Percentiles rank a stretch among this genome's conserved stretches.
phyloP scores from a whole-genome alignment of 306 rosid genomes.

The Purshia tridentata region DNA sequence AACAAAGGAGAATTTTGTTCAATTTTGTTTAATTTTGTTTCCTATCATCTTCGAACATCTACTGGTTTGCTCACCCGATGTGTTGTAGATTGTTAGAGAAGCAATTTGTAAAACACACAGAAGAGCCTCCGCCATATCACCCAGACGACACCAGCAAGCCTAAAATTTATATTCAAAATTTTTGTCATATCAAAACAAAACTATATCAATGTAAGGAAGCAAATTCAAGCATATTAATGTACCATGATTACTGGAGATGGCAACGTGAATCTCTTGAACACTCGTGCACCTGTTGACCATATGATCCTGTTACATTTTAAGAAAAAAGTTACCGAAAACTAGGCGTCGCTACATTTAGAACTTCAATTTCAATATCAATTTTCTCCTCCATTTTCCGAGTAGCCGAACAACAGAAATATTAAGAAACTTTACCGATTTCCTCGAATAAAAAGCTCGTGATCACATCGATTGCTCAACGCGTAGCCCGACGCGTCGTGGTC shows the following conservation, averaged over 20 bases:
- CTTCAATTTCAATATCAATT: neutral
- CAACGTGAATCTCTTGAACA: conserved; percentile 77
- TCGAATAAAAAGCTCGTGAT: conserved; percentile 83
- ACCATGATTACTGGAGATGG: conserved; percentile 69
- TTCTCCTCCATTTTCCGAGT: conserved; percentile 18
- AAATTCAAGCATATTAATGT: conserved; percentile 1
- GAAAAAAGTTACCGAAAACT: neutral
- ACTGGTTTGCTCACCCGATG: conserved; percentile 59
- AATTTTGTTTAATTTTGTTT: no score
- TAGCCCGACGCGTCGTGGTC: conserved; percentile 45
- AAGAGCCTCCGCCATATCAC: conserved; percentile 72
- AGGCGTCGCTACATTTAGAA: neutral
- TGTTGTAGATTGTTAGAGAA: conserved; percentile 75
- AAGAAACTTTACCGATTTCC: conserved; percentile 59
- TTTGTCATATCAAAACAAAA: conserved; percentile 17
- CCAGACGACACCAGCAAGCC: conserved; percentile 89
- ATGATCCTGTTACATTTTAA: conserved; percentile 54
- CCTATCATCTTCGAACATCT: conserved; percentile 2
- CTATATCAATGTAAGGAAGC: neutral
- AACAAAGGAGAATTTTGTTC: neutral
- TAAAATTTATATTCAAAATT: conserved; percentile 30
- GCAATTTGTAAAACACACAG: conserved; percentile 78
- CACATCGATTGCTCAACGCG: conserved; percentile 55
- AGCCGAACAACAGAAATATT: conserved; percentile 7
- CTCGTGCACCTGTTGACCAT: conserved; percentile 90